Conservation (phyloP, 257 asterid species). For the Primulina tabacum region DNA sequence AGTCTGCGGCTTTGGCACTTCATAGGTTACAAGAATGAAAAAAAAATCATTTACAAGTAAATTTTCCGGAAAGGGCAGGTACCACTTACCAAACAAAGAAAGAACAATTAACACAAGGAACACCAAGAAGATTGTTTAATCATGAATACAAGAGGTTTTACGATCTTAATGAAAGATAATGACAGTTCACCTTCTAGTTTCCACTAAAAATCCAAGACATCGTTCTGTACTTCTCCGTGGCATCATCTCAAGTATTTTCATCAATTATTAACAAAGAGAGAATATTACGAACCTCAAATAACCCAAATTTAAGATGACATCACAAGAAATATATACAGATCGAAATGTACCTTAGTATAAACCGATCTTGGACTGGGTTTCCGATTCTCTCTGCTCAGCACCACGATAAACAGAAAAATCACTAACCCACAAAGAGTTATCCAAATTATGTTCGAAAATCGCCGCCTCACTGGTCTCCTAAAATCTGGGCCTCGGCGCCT, state of each 20-base stretch:
- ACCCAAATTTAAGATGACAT: conserved; percentile 10
- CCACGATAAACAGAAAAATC: conserved; percentile 57
- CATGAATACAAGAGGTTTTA: too few relatives aligned
- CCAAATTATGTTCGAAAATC: conserved; percentile 61
- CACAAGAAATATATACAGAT: conserved; percentile 17
- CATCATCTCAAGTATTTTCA: background rate
- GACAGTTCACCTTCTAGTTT: background rate
- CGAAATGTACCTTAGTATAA: conserved; percentile 50
- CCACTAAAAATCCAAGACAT: conserved; percentile 4
- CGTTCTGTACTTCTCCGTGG: background rate
- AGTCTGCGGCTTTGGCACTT: background rate
- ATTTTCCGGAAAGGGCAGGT: too few relatives aligned
- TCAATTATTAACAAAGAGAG: background rate
- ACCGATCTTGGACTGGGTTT: conserved; percentile 60
- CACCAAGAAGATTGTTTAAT: too few relatives aligned
- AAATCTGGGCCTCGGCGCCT: conserved; percentile 77
- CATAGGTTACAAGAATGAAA: background rate
- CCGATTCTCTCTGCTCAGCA: conserved; percentile 55
- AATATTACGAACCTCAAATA: background rate
- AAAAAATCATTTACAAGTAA: too few relatives aligned
- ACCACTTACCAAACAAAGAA: too few relatives aligned
- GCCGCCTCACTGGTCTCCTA: conserved; percentile 78
- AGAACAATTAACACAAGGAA: too few relatives aligned
- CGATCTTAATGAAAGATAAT: too few relatives aligned
- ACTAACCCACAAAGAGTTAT: conserved; percentile 55